Base-by-base conservation (phyloP, 192 early-diverging fungal genomes). In the Thoreauomyces humboldtii region DNA sequence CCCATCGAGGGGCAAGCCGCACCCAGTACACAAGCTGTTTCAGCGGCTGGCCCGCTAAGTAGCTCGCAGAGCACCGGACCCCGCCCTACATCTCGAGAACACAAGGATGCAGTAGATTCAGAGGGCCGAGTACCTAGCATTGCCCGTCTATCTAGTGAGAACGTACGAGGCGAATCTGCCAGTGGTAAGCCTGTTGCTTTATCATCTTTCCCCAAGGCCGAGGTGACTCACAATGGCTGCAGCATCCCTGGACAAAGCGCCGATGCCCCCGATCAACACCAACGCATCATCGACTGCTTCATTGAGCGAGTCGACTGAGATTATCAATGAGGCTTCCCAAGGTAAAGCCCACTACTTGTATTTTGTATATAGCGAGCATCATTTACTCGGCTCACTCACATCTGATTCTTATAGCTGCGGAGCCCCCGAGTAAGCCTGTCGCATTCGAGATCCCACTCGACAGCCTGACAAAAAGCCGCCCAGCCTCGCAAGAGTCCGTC, bases 391-490 rank as follows among this genome's bases (percentile, higher is more conserved):
- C 25, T 2, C 50, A 25, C 50, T 27, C 50, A 41, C 17, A 17
- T 41, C 9, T 41, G 38, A 9, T 12, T 46, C 41, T 46, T 42
- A 46, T 37, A 38, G 33, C 59, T 58, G 47, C 56, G 29, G 45
- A 55, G 45, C 31, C 33, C 0, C 64, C 64, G 12, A 19, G 22
- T 7, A 67, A 73, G 61, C 72, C 79, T 7, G 70, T 81, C 27
- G 71, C 79, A n/a, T 81, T 81, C 45, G 80, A 81, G 47, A 81
- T 81, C 58, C 80, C 80, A 21, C 65, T 81, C 17, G 79, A 72
- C n/a, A n/a, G n/a, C n/a, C n/a, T n/a, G n/a, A n/a, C n/a, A n/a
- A n/a, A n/a, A n/a, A n/a, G n/a, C n/a, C n/a, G n/a, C n/a, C n/a
- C n/a, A n/a, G n/a, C n/a, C n/a, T 47, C n/a, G n/a, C n/a, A n/a